Evolutionary conservation across 371 early-diverging fungal species (phyloP), one percentile per base, ranked within the genome.

Genomic region (Saksenaea vasiformis): DNA sequence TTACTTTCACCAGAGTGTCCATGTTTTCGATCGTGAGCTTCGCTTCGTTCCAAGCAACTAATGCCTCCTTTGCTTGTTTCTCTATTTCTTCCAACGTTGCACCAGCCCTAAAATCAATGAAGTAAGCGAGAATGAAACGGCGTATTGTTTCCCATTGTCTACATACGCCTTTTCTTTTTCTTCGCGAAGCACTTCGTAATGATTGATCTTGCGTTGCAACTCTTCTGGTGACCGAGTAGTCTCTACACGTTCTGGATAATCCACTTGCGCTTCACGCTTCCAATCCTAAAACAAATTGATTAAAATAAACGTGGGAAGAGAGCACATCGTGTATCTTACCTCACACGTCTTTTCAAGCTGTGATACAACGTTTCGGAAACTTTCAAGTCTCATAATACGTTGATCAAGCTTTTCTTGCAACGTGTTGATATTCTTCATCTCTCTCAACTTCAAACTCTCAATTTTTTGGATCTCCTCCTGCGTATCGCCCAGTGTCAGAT

Each of bases 211-310:
- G 7, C 79, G 80, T 60, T 90, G 86, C 26, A 95, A 73, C 37
- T 82, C 80, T 3, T 76, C 70, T 0, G 78, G 72, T 3, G 77
- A 51, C 22, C 77, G 74, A 8, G 69, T 76, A 0, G 86, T 85
- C 15, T 82, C 69, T 0, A 93, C 88, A 9, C 92, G 89, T 57
- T 89, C 85, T 0, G 83, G 80, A 56, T 89, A 87, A 39, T 87
- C 86, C 26, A 72, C 72, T 58, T 64, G 69, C 0, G 88, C 91
- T 61, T 86, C 69, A 8, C 61, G 67, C 2, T 72, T 84, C 59
- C 79, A 82, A 22, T 76, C 79, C 67, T 83, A 22, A 47, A 10
- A 19, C 8, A 10, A 10, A 4, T 22, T 19, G 10, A 47, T 47
- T 47, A 47, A 22, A 5, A n/a, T n/a, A 5, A 10, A 47, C 51